Conservation (phyloP, 106 monocot species). For the Phalaenopsis aphrodite region DNA sequence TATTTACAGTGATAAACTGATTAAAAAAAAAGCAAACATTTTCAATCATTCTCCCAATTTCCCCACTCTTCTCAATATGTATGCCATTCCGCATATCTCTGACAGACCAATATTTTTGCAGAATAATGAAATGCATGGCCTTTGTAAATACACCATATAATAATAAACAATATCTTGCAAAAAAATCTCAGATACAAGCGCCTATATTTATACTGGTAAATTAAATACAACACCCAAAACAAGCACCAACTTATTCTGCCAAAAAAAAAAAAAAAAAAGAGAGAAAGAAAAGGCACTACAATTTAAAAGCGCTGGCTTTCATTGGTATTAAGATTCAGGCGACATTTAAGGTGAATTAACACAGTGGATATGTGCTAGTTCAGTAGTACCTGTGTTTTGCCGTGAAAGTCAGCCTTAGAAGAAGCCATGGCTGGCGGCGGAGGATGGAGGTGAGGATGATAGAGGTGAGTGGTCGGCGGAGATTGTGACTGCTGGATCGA, state of each 20-base stretch:
- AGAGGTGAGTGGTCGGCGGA: not conserved
- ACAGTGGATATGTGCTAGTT: not conserved
- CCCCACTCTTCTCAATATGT: not conserved
- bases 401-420: not conserved
- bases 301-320: not conserved
- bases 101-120: not conserved
- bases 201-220: not conserved
- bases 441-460: not conserved
- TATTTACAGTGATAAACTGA: not conserved
- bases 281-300: not conserved
- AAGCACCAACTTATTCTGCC: not conserved
- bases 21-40: not conserved
- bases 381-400: not conserved
- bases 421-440: not conserved
- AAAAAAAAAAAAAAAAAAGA: not conserved
- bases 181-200: not conserved
- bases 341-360: not conserved
- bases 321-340: not conserved
- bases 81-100: not conserved
- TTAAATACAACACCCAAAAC: conserved; percentile 5
- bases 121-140: not conserved
- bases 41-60: not conserved
- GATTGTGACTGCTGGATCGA: not conserved
- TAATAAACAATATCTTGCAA: not conserved
- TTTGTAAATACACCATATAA: not conserved